These are phyloP conservation scores for Chlorella variabilis DNA, from an alignment of 163 green algal species.

Conservation along the genomic window DNA sequence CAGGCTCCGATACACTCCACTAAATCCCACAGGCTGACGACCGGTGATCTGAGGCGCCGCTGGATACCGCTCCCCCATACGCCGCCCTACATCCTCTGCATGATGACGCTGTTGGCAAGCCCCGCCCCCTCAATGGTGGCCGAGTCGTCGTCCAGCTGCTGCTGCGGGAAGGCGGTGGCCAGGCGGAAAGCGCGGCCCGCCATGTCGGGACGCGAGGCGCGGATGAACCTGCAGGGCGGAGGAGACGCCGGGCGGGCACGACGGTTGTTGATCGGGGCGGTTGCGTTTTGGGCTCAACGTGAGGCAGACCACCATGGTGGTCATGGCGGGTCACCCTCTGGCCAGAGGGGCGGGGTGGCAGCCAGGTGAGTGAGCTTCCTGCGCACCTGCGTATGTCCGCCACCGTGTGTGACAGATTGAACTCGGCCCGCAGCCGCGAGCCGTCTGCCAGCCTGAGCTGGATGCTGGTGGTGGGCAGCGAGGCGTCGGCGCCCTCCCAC, in stretches of 20 bases:
- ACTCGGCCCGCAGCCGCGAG: slow-evolving; percentile 78
- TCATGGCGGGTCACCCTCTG: too few species aligned
- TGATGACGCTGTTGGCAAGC: slow-evolving; percentile 73
- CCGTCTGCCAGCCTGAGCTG: slow-evolving; percentile 88
- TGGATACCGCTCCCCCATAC: too few species aligned
- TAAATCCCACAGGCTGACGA: too few species aligned
- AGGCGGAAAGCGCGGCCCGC: slow-evolving; percentile 33
- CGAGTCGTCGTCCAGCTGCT: slow-evolving; percentile 63
- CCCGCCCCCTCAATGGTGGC: slow-evolving; percentile 71
- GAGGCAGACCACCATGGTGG: too few species aligned
- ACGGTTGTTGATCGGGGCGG: background rate
- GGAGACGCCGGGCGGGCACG: background rate
- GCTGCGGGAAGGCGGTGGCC: slow-evolving; percentile 66
- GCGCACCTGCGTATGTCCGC: slow-evolving; percentile 73
- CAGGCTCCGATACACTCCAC: too few species aligned
- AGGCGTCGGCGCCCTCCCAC: slow-evolving; percentile 79
- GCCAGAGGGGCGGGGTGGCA: too few species aligned
- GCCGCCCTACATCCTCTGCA: slow-evolving; percentile 65
- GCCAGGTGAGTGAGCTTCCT: too few species aligned
- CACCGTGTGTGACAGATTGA: slow-evolving; percentile 88
- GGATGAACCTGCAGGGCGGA: slow-evolving; percentile 27
- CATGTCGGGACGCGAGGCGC: slow-evolving; percentile 30
- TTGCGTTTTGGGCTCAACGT: too few species aligned
- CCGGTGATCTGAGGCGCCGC: too few species aligned
- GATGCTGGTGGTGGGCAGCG: slow-evolving; percentile 78